A percentile compares a stretch with the other conserved stretches of the same genome.
These are phyloP conservation scores for Strobilomyces confusus DNA, from an alignment of 768 basidiomycete species.

Conservation along the genomic window DNA sequence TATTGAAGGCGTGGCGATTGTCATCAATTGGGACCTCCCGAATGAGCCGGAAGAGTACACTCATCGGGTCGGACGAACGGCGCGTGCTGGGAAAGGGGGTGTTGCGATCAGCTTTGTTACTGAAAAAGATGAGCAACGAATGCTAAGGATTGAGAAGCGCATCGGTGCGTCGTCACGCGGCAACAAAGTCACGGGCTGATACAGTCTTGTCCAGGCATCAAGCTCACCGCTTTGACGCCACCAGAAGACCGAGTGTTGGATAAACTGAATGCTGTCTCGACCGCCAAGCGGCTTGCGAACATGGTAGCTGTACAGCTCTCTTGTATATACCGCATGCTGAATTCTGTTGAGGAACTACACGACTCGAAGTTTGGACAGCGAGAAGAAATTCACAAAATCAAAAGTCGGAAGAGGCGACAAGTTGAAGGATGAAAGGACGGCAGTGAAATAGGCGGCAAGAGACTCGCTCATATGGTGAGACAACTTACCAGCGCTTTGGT, in stretches of 20 bases:
- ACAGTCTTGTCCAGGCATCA: constrained; percentile 49
- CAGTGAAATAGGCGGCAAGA: neutral
- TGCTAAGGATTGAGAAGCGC: constrained; percentile 78
- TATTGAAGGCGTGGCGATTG: constrained; percentile 93
- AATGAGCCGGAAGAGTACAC: constrained; percentile 89
- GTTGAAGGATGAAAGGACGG: neutral
- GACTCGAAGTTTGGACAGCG: constrained; percentile 87
- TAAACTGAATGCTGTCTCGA: constrained; percentile 83
- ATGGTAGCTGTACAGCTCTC: constrained; percentile 55
- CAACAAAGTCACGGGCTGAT: neutral
- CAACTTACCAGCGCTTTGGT: neutral
- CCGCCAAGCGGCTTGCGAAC: constrained; percentile 87
- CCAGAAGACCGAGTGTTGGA: constrained; percentile 82
- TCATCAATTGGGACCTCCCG: constrained; percentile 97
- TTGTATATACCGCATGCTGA: constrained; percentile 1
- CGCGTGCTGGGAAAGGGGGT: constrained; percentile 85
- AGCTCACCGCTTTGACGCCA: constrained; percentile 68
- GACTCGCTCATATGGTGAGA: constrained; percentile 6
- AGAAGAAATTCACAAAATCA: constrained; percentile 77
- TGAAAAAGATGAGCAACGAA: constrained; percentile 83
- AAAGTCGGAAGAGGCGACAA: constrained; percentile 33
- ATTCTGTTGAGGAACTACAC: constrained; percentile 62
- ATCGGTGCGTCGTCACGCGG: constrained; percentile 57
- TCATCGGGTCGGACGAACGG: constrained; percentile 92
- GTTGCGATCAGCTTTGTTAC: constrained; percentile 93